phyloP scores from a whole-genome alignment of 2,329 filamentous ascomycete species.

The Pseudogymnoascus sp. region DNA sequence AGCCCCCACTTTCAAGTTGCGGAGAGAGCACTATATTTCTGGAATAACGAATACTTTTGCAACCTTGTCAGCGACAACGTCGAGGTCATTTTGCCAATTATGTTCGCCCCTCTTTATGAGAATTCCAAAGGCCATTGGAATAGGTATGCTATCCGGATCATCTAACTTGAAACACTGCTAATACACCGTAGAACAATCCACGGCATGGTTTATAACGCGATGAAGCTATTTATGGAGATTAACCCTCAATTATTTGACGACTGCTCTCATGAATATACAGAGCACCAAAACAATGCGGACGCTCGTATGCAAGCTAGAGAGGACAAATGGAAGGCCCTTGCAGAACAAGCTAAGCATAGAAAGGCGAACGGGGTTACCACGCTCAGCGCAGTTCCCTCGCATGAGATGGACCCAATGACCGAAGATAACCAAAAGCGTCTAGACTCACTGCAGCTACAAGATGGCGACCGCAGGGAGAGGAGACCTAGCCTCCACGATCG shows the following conservation, averaged over 20 bases:
- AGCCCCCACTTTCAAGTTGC: constrained; percentile 99
- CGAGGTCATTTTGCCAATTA: constrained; percentile 95
- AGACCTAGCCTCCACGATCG: constrained; percentile 48
- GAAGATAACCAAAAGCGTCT: constrained; percentile 81
- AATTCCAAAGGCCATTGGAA: constrained; percentile 99
- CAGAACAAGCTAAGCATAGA: constrained; percentile 67
- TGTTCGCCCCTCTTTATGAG: constrained; percentile 97
- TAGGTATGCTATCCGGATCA: constrained; percentile 50
- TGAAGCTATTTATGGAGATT: constrained; percentile 99
- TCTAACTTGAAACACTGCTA: constrained; percentile 21
- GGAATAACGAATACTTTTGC: constrained; percentile 99
- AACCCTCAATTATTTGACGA: constrained; percentile 98
- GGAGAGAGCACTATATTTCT: constrained; percentile 95
- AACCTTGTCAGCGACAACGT: constrained; percentile 98
- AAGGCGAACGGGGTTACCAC: constrained; percentile 38
- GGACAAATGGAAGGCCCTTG: constrained; percentile 80
- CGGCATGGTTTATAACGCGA: constrained; percentile 99
- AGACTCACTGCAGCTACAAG: constrained; percentile 83
- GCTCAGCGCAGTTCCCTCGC: constrained; percentile 34
- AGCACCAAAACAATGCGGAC: constrained; percentile 88
- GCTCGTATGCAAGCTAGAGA: constrained; percentile 73
- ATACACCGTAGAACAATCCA: constrained; percentile 72
- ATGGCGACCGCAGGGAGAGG: constrained; percentile 56
- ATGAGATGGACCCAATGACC: constrained; percentile 67
- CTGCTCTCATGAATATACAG: constrained; percentile 95